Conservation (phyloP, 352 stramenopile genomes). For the Globisporangium takayamanum region DNA sequence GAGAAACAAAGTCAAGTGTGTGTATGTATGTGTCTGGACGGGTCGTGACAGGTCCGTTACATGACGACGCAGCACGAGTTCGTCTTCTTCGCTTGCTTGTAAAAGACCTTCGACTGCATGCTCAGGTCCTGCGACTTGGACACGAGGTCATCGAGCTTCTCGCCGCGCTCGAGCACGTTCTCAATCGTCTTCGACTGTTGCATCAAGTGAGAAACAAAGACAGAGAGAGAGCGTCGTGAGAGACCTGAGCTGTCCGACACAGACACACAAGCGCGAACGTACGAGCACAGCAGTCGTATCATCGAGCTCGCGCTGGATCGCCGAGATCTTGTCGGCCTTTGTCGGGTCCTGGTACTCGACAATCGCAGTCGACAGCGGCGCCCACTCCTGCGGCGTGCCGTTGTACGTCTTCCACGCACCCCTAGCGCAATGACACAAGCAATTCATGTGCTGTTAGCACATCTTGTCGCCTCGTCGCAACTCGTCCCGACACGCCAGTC, state of each 20-base stretch:
- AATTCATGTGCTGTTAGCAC: not conserved
- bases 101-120: slow-evolving; percentile 99
- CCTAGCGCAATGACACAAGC: slow-evolving; percentile 33
- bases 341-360: slow-evolving; percentile 96
- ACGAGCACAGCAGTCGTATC: slow-evolving; percentile 97
- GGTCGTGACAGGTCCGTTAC: slow-evolving; percentile 27
- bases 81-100: slow-evolving; percentile 99
- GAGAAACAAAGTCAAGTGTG: slow-evolving; percentile 7
- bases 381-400: slow-evolving; percentile 83
- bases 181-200: slow-evolving; percentile 97
- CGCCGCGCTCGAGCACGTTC: slow-evolving; percentile 96
- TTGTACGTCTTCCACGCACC: slow-evolving; percentile 52
- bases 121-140: slow-evolving; percentile 98
- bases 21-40: not conserved
- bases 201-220: too few species aligned
- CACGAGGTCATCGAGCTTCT: slow-evolving; percentile 99
- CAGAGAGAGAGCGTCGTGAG: too few species aligned
- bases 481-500: slow-evolving; percentile 11
- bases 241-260: too few species aligned
- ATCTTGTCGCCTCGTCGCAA: not conserved
- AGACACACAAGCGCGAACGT: not conserved
- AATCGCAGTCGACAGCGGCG: slow-evolving; percentile 90
- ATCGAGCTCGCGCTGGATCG: slow-evolving; percentile 99
- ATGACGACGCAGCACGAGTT: slow-evolving; percentile 97
- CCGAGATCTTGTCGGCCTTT: slow-evolving; percentile 99